Conservation (phyloP, 1,139 yeast genomes). For the Wickerhamomyces sp. region DNA sequence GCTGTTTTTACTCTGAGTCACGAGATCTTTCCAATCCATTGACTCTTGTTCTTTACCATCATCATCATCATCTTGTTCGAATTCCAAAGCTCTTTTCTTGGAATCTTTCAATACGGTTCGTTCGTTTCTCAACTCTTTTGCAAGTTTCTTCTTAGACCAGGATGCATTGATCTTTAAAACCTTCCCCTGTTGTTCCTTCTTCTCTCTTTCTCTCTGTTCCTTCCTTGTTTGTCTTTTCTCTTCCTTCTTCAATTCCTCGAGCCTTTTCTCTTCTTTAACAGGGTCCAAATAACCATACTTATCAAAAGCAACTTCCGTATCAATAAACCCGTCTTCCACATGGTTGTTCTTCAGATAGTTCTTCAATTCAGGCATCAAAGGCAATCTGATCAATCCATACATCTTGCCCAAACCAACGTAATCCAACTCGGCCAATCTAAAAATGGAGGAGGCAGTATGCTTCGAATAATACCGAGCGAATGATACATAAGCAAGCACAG, state of each 20-base stretch:
- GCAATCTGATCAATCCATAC: conserved; percentile 79
- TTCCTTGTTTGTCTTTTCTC: no score
- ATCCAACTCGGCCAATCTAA: conserved; percentile 68
- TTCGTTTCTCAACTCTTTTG: conserved; percentile 58
- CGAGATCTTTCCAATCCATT: conserved; percentile 86
- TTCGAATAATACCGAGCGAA: conserved; percentile 80
- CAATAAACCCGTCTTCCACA: conserved; percentile 63
- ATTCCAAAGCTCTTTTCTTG: conserved; percentile 36
- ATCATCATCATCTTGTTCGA: no score
- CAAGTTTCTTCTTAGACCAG: conserved; percentile 71
- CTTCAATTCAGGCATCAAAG: conserved; percentile 89
- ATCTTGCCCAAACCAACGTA: conserved; percentile 66
- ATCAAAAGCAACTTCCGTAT: conserved; percentile 55
- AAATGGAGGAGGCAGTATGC: conserved; percentile 88
- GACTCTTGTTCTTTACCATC: conserved; percentile 54
- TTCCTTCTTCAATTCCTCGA: conserved; percentile 43
- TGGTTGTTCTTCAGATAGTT: conserved; percentile 42
- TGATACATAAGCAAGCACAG: conserved; percentile 76
- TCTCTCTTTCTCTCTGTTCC: conserved; percentile 39
- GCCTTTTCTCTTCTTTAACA: conserved; percentile 57
- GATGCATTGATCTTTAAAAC: conserved; percentile 55
- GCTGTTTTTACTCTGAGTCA: conserved; percentile 57
- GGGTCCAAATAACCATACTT: conserved; percentile 58
- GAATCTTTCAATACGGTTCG: conserved; percentile 59
- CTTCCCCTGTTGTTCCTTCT: conserved; percentile 42